Evolutionary conservation across 306 rosid species (phyloP).

Genomic region (Biancaea sappan): DNA sequence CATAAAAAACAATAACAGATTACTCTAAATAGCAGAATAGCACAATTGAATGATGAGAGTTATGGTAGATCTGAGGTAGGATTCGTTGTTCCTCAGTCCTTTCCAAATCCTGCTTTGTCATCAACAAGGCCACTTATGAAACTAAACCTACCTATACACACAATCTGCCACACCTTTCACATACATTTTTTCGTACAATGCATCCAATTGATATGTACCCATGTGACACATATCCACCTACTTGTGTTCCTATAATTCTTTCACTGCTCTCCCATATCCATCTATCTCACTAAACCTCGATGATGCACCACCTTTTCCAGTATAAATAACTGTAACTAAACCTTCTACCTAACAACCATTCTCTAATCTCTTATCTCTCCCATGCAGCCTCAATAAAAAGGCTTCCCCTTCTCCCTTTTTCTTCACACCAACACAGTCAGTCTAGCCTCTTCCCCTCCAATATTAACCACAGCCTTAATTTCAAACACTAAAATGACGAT

Average conservation of each 20-base stretch:
- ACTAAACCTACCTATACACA: neutral
- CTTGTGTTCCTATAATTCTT: neutral
- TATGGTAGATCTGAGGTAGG: neutral
- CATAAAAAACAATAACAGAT: no score
- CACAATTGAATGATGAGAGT: no score
- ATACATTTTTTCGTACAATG: neutral
- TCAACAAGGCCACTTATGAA: no score
- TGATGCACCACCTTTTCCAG: slow-evolving; percentile 32
- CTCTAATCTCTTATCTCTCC: neutral
- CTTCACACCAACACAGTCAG: slow-evolving; percentile 14
- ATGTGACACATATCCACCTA: neutral
- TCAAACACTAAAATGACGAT: slow-evolving; percentile 17
- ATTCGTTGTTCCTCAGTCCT: neutral
- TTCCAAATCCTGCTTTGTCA: no score
- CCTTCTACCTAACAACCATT: neutral
- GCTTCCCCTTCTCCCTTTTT: neutral
- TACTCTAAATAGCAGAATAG: no score
- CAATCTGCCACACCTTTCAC: slow-evolving; percentile 11
- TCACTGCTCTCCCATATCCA: neutral
- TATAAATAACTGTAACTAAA: slow-evolving; percentile 27
- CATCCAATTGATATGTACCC: slow-evolving; percentile 23
- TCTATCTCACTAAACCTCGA: neutral
- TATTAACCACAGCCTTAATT: no score
- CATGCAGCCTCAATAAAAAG: slow-evolving; percentile 30
- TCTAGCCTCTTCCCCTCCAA: neutral